Evolutionary conservation across 169 alveolate species (phyloP).

Genomic region (Plasmodium vivax): DNA sequence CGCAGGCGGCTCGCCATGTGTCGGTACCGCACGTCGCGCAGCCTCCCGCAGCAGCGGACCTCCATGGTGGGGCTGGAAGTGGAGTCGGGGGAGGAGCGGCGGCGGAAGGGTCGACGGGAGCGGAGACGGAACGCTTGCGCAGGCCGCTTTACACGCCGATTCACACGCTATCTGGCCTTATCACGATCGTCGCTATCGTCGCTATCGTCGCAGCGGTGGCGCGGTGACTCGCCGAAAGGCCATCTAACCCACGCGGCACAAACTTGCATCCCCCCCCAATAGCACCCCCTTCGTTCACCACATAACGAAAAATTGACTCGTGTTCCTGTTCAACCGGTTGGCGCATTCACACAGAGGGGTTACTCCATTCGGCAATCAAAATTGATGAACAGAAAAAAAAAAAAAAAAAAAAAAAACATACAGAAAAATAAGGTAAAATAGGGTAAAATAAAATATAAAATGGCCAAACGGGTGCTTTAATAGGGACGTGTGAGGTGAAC

Average conservation of each 20-base stretch:
- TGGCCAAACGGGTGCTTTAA: not conserved
- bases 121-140: too few species aligned
- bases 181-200: not conserved
- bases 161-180: not conserved
- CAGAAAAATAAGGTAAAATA: not conserved
- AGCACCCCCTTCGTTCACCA: not conserved
- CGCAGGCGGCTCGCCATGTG: conserved; percentile 25
- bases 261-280: not conserved
- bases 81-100: not conserved
- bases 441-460: not conserved
- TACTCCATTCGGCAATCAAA: not conserved
- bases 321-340: not conserved
- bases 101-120: too few species aligned
- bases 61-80: not conserved
- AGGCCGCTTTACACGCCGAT: not conserved
- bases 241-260: not conserved
- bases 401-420: too few species aligned
- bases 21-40: not conserved
- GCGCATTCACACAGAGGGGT: not conserved
- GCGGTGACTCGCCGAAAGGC: not conserved
- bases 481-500: not conserved
- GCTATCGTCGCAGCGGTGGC: not conserved
- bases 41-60: not conserved
- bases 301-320: not conserved
- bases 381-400: not conserved